Evolutionary conservation across 164 flowering plant species (phyloP), one percentile per base, ranked within the genome.

Genomic region (Stephania yunnanensis): DNA sequence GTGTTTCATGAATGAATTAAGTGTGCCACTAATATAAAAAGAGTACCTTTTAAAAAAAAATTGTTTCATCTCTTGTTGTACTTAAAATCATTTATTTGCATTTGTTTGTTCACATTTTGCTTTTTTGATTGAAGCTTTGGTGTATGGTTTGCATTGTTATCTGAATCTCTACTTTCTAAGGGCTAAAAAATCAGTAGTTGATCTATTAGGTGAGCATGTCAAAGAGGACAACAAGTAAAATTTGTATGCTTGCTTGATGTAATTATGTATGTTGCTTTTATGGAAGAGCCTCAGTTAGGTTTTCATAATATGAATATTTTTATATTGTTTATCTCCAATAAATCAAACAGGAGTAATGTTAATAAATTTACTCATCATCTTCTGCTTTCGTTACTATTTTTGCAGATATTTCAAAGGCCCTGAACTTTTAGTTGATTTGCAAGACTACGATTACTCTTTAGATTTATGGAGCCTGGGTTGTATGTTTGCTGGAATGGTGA

Each of bases 401-500:
- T 81, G 77, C 90, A 95, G 99, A 86, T 95, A 95, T 77, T 95
- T 91, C 76, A 95, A 95, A 81, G 99, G 99, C 69, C 99, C 98
- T 22, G 99, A 93, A 79, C 97, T 95, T 70, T 92, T 95, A 69
- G 99, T 95, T 79, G 98, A 93, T 91, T 84, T 95, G 85, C 99
- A 92, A 86, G 99, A 95, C 80, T 95, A 95, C 80, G 99, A 95
- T 81, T 95, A 96, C 79, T 96, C 99, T 15, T 84, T 96, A 78
- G 99, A 96, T 81, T 73, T 94, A 86, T 96, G 99, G 99, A 96
- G 99, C 81, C 97, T 96, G 76, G 99, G 98, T 73, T 94, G 98
- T 84, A 94, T 96, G 98, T 89, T 96, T 85, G 99, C 99, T 75
- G 99, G 97, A 82, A 96, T 96, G 98, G 99, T 93, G 80, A 88